phyloP scores from a whole-genome alignment of 1,284 basidiomycete species.

The Psilocybe mexicana region DNA sequence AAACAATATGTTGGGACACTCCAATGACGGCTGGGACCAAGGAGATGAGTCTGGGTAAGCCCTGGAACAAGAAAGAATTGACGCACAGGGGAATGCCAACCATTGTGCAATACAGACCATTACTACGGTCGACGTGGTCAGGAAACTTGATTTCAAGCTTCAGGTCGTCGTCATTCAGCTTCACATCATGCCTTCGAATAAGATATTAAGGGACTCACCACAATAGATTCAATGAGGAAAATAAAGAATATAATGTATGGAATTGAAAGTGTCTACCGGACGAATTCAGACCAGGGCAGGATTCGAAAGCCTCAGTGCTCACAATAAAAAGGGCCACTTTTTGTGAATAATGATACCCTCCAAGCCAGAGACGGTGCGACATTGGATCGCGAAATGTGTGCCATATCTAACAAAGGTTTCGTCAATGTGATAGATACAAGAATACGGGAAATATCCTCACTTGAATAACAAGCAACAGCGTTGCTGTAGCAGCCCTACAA shows the following conservation, averaged over 20 bases:
- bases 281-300: neutral
- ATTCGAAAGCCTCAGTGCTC: neutral
- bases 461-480: conserved; percentile 41
- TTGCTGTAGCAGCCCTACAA: conserved; percentile 48
- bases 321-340: conserved; percentile 9
- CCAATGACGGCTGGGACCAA: conserved; percentile 31
- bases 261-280: conserved; percentile 24
- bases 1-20: conserved; percentile 49
- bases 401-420: conserved; percentile 36
- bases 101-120: conserved; percentile 53
- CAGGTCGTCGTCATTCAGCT: neutral
- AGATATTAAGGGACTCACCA: conserved; percentile 26
- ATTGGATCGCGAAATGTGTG: conserved; percentile 29
- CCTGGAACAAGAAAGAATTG: neutral
- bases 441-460: neutral
- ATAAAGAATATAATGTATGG: conserved; percentile 34
- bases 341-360: conserved; percentile 12
- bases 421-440: neutral
- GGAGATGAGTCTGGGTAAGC: too few species aligned
- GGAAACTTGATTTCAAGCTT: conserved; percentile 38
- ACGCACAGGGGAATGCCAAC: conserved; percentile 39
- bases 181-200: conserved; percentile 12
- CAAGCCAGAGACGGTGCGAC: conserved; percentile 4
- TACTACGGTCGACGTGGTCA: conserved; percentile 34
- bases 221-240: conserved; percentile 28